phyloP scores from a whole-genome alignment of 2,329 filamentous ascomycete genomes.

The Ophidiomyces ophidiicola region DNA sequence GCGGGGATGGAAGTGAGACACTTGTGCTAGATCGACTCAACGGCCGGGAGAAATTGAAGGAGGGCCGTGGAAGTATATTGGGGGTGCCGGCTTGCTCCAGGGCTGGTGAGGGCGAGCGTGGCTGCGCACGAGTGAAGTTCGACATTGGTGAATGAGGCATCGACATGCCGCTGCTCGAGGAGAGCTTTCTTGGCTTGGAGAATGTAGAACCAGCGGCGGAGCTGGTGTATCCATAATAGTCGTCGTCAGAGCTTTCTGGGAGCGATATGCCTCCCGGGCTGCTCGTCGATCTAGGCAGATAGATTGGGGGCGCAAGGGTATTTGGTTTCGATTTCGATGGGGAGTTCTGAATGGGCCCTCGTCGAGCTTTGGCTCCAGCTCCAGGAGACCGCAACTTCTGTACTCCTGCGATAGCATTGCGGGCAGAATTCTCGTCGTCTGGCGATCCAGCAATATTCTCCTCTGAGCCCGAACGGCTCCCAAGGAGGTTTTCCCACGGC shows the following conservation, averaged over 20 bases:
- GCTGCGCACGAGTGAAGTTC: slow-evolving; percentile 49
- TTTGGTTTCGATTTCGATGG: slow-evolving; percentile 14
- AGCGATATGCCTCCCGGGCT: slow-evolving; percentile 52
- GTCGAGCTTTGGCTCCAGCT: background rate
- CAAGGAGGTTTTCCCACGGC: slow-evolving; percentile 5
- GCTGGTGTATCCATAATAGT: slow-evolving; percentile 55
- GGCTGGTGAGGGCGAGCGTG: slow-evolving; percentile 69
- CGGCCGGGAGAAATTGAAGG: slow-evolving; percentile 90
- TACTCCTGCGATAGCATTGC: too few relatives aligned
- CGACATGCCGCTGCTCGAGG: slow-evolving; percentile 54
- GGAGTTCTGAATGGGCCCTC: slow-evolving; percentile 1
- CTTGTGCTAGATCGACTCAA: slow-evolving; percentile 49
- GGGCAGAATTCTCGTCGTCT: too few relatives aligned
- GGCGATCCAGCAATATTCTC: slow-evolving; percentile 19
- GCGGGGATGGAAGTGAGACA: slow-evolving; percentile 25
- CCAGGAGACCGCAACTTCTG: too few relatives aligned
- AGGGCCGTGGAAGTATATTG: slow-evolving; percentile 51
- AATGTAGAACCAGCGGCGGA: slow-evolving; percentile 49
- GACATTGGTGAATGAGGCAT: slow-evolving; percentile 52
- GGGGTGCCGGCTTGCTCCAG: slow-evolving; percentile 63
- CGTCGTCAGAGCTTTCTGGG: slow-evolving; percentile 54
- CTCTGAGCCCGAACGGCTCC: background rate
- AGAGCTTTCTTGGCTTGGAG: slow-evolving; percentile 62
- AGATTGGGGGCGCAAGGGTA: slow-evolving; percentile 36
- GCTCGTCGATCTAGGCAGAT: slow-evolving; percentile 32